Evolutionary conservation across 2,329 filamentous ascomycete species (phyloP).

Genomic region (Biscogniauxia sp.): DNA sequence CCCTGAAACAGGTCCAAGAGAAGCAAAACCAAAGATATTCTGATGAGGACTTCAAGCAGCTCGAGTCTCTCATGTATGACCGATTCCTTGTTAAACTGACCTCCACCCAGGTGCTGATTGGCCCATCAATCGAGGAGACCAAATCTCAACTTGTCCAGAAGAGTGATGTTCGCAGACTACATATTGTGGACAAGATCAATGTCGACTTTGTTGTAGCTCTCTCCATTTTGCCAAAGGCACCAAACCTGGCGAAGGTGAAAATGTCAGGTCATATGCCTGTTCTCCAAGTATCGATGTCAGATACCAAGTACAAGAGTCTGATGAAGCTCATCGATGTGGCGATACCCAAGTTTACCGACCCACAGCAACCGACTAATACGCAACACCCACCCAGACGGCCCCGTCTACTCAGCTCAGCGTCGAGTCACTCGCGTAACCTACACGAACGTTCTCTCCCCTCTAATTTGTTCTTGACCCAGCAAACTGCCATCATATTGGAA

Average conservation of each 20-base stretch:
- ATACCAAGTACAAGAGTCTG: constrained; percentile 92
- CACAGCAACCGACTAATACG: constrained; percentile 33
- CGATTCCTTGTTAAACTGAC: constrained; percentile 91
- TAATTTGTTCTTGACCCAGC: constrained; percentile 67
- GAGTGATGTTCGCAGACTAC: constrained; percentile 68
- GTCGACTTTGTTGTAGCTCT: constrained; percentile 95
- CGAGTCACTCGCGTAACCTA: constrained; percentile 43
- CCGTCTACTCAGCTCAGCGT: constrained; percentile 45
- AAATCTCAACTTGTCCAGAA: constrained; percentile 73
- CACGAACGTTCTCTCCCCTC: constrained; percentile 61
- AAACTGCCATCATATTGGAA: constrained; percentile 76
- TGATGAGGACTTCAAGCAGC: constrained; percentile 80
- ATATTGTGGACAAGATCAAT: constrained; percentile 95
- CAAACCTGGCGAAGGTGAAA: constrained; percentile 87
- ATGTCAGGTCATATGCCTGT: constrained; percentile 90
- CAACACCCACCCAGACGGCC: constrained; percentile 40
- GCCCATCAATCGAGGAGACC: constrained; percentile 86
- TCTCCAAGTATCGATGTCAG: constrained; percentile 86
- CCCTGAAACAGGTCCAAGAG: constrained; percentile 81
- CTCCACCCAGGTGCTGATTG: constrained; percentile 93
- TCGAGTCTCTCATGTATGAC: constrained; percentile 96
- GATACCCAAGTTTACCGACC: constrained; percentile 73
- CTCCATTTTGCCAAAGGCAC: constrained; percentile 94
- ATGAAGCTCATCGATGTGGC: constrained; percentile 97
- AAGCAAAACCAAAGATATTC: constrained; percentile 88